Base-by-base conservation (phyloP, 2,329 filamentous ascomycete species). In the Pseudovirgaria hyperparasitica region DNA sequence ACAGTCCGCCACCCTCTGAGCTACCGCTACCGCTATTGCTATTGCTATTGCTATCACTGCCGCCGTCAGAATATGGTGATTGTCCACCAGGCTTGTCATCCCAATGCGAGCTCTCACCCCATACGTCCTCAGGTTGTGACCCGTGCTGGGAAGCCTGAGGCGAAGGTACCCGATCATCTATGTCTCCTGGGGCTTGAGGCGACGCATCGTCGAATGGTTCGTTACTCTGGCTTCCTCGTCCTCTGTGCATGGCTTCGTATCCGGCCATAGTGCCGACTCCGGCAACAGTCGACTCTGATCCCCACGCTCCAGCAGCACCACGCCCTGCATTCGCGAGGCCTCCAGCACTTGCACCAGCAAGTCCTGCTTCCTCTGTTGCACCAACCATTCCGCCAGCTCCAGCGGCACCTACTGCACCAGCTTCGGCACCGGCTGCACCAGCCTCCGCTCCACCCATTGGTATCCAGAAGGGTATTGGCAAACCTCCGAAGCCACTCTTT, bases 181-280 rank as follows among this genome's bases (percentile, higher is more conserved):
- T 42, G 19, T 20, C 9, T 9, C n/a, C 19, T n/a, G 9, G 11
- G 2, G 32, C 25, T 24, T 39, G 37, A 11, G 15, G 26, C 11
- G 28, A 26, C 6, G 23, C 22, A 19, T 30, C 22, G n/a, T 26
- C 36, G 16, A 38, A 35, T 25, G 42, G 42, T 19, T 46, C 35
- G 10, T 10, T 10, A 6, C 16, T 15, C 16, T 39, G 42, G 6
- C 29, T 24, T 28, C 51, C 52, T 37, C 57, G 48, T 3, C 64
- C 62, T 33, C 67, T 48, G 33, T 69, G 65, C 67, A 75, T 70
- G 4, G 70, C 69, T 45, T 75, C 72, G 38, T 72, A 73, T 4
- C 70, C 72, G 18, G 69, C 71, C 55, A 75, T 65, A 2, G 67
- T 63, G 5, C 70, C 71, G 5, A 68, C 70, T 5, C 70, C 65